These are phyloP conservation scores for Stylonectria norvegica DNA, from an alignment of 2,329 filamentous ascomycete species.

Conservation along the genomic window DNA sequence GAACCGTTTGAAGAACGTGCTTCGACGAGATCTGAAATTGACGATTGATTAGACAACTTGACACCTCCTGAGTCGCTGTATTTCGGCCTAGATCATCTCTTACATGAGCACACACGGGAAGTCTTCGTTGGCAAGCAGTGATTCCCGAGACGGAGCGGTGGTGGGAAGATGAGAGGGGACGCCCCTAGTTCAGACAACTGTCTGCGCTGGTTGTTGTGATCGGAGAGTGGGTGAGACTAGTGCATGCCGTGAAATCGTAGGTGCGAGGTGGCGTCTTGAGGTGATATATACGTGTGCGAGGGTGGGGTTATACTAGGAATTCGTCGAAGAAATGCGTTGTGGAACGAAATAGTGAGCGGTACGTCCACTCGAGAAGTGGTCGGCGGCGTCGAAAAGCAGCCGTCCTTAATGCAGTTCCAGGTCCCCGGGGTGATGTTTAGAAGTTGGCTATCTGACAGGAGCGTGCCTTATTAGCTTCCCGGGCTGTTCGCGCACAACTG, in stretches of 20 bases:
- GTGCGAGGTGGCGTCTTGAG: conserved; percentile 2
- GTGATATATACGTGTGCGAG: neutral
- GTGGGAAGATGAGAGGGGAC: neutral
- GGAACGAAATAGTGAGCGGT: neutral
- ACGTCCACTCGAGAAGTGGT: neutral
- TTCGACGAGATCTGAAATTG: too few species aligned
- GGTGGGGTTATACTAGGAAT: neutral
- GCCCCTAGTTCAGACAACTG: neutral
- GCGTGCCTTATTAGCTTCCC: neutral
- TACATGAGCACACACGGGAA: neutral
- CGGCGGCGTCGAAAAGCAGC: neutral
- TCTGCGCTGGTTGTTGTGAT: neutral
- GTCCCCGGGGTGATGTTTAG: neutral
- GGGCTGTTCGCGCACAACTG: neutral
- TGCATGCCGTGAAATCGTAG: conserved; percentile 20
- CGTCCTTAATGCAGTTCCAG: conserved; percentile 1
- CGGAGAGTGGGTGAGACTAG: conserved; percentile 11
- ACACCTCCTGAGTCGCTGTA: too few species aligned
- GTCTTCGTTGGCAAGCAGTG: neutral
- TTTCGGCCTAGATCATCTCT: neutral
- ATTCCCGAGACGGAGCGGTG: neutral
- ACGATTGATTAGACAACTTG: too few species aligned
- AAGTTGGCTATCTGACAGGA: neutral
- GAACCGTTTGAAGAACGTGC: too few species aligned
- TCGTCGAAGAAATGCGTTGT: conserved; percentile 1